A percentile compares a stretch with the other conserved stretches of the same genome.
Evolutionary conservation across 2,329 filamentous ascomycete genomes (phyloP).

Genomic region (Blastomyces gilchristii): DNA sequence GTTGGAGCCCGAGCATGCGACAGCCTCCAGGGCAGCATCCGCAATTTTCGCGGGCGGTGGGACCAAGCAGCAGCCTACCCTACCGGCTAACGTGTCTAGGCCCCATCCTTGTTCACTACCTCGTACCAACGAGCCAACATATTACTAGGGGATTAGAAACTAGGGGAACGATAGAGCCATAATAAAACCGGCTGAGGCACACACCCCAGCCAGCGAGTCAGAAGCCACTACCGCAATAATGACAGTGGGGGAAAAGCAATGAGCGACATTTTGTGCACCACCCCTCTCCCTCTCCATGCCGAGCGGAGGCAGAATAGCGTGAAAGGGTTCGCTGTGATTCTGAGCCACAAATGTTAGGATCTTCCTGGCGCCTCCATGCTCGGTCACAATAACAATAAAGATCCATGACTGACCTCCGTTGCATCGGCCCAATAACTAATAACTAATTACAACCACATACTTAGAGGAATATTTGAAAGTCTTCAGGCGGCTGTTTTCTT

Average conservation of each 20-base stretch:
- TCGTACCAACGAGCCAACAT: neutral
- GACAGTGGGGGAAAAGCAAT: conserved; percentile 5
- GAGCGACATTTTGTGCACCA: conserved; percentile 3
- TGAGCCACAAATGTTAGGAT: neutral
- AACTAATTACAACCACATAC: neutral
- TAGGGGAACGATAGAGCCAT: neutral
- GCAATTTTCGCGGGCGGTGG: conserved; percentile 8
- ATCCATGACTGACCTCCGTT: neutral
- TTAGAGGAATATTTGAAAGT: neutral
- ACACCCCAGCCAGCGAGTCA: neutral
- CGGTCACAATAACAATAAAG: neutral
- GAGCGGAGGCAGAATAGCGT: neutral
- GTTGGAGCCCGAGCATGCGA: conserved; percentile 8
- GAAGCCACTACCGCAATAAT: conserved; percentile 1
- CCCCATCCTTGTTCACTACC: neutral
- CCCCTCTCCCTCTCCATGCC: neutral
- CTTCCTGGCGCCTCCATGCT: neutral
- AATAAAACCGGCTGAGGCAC: neutral
- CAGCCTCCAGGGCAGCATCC: conserved; percentile 3
- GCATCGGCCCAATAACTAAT: neutral
- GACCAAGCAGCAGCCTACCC: conserved; percentile 5
- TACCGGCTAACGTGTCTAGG: conserved; percentile 8
- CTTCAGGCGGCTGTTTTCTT: too few relatives aligned
- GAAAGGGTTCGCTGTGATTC: neutral
- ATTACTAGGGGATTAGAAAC: neutral